phyloP scores from a whole-genome alignment of 371 early-diverging fungal genomes.

The Circinella minor region DNA sequence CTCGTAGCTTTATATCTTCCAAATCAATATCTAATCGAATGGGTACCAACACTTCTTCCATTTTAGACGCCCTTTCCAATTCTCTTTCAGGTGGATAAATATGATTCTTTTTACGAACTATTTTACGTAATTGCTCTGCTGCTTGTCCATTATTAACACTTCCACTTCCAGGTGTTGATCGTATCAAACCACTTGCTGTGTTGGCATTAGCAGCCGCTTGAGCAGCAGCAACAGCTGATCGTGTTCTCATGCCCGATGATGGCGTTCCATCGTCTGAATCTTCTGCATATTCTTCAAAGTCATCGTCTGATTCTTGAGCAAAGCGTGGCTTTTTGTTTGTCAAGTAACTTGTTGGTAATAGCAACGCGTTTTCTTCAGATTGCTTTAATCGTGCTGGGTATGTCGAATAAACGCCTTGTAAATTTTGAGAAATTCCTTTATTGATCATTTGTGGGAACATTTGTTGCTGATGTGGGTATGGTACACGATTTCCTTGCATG shows the following conservation, averaged over 20 bases:
- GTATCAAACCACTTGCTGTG: slow-evolving; percentile 1
- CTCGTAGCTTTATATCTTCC: slow-evolving; percentile 75
- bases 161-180: slow-evolving; percentile 13
- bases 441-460: slow-evolving; percentile 19
- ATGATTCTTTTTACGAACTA: slow-evolving; percentile 41
- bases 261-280: slow-evolving; percentile 39
- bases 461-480: slow-evolving; percentile 5
- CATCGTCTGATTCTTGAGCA: slow-evolving; percentile 36
- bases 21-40: slow-evolving; percentile 84
- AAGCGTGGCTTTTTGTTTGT: slow-evolving; percentile 37
- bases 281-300: slow-evolving; percentile 35
- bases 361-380: slow-evolving; percentile 49
- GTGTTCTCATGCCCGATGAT: slow-evolving; percentile 25
- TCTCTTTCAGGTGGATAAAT: slow-evolving; percentile 27
- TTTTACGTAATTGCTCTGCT: slow-evolving; percentile 25
- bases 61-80: slow-evolving; percentile 61
- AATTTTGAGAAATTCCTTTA: slow-evolving; percentile 19
- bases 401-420: slow-evolving; percentile 49
- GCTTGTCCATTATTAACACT: not conserved
- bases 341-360: slow-evolving; percentile 47
- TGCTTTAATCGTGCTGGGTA: slow-evolving; percentile 49
- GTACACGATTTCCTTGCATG: slow-evolving; percentile 18
- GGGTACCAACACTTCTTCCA: slow-evolving; percentile 72
- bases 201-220: not conserved
- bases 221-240: slow-evolving; percentile 14